A percentile compares a stretch with the other conserved stretches of the same genome.
Evolutionary conservation across 768 basidiomycete genomes (phyloP).

Genomic region (Psilocybe subaeruginosa): DNA sequence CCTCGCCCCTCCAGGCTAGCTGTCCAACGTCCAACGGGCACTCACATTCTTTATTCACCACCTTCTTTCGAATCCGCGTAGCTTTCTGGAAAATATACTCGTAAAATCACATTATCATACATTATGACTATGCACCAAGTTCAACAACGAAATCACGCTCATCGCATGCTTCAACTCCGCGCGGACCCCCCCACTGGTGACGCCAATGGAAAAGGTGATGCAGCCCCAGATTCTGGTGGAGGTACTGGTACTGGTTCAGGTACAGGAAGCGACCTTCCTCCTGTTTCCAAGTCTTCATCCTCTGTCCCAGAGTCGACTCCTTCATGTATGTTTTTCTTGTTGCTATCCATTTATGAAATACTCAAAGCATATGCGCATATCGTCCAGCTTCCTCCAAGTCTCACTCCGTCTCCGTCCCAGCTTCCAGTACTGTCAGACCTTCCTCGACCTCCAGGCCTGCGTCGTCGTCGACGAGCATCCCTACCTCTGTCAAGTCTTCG

Average conservation of each 20-base stretch:
- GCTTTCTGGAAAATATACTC: background rate
- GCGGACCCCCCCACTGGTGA: conserved; percentile 9
- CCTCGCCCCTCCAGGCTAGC: background rate
- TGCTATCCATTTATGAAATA: background rate
- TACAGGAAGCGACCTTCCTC: background rate
- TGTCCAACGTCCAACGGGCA: background rate
- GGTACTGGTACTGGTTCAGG: background rate
- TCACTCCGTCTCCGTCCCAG: background rate
- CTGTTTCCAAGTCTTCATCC: background rate
- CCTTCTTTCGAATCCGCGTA: conserved; percentile 19
- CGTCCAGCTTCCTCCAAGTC: background rate
- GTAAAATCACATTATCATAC: conserved; percentile 1
- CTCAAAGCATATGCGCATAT: background rate
- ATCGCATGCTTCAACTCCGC: conserved; percentile 29
- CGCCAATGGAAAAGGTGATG: background rate
- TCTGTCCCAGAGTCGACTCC: background rate
- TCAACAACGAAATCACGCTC: conserved; percentile 29
- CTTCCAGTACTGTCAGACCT: background rate
- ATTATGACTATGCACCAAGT: conserved; percentile 23
- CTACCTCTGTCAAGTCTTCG: conserved; percentile 2
- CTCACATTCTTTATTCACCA: conserved; percentile 27
- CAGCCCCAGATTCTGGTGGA: background rate
- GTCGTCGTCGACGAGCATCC: conserved; percentile 4
- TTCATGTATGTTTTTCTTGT: background rate
- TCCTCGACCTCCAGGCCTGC: background rate